A percentile compares a stretch with the other conserved stretches of the same genome.
These are phyloP conservation scores for Odontarrhena argentea DNA, from an alignment of 345 rosid species.

Conservation along the genomic window DNA sequence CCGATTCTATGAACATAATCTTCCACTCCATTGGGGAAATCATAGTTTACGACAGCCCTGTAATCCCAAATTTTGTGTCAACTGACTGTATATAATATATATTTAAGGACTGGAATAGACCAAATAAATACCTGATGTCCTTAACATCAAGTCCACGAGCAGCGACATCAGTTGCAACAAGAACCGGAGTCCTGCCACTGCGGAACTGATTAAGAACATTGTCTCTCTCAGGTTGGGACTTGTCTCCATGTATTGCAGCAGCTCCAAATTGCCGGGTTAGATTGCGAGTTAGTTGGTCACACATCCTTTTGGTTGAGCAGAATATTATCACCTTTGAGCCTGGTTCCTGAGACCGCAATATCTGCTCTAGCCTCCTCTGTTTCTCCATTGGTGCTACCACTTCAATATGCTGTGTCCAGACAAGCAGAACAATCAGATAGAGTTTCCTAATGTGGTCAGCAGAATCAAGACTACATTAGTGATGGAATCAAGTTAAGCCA, in stretches of 20 bases:
- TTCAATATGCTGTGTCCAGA: conserved; percentile 64
- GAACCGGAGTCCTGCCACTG: conserved; percentile 75
- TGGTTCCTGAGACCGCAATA: conserved; percentile 82
- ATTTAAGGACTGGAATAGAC: not conserved
- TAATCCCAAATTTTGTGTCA: conserved; percentile 6
- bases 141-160: conserved; percentile 89
- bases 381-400: conserved; percentile 80
- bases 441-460: not conserved
- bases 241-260: conserved; percentile 91
- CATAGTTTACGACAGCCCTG: conserved; percentile 96
- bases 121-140: conserved; percentile 70
- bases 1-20: conserved; percentile 99
- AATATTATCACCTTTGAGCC: conserved; percentile 80
- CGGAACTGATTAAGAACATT: conserved; percentile 75
- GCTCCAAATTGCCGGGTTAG: conserved; percentile 78
- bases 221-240: conserved; percentile 88
- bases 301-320: conserved; percentile 91
- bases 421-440: conserved; percentile 12
- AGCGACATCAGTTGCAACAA: conserved; percentile 93
- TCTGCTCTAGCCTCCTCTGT: conserved; percentile 89
- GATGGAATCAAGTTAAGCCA: conserved; percentile 20
- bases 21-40: conserved; percentile 96
- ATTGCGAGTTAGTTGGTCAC: conserved; percentile 83
- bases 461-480: conserved; percentile 11
- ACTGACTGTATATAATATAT: not conserved